These are phyloP conservation scores for Aegilops sharonensis DNA, from an alignment of 176 grass and related monocot genomes.

Conservation along the genomic window DNA sequence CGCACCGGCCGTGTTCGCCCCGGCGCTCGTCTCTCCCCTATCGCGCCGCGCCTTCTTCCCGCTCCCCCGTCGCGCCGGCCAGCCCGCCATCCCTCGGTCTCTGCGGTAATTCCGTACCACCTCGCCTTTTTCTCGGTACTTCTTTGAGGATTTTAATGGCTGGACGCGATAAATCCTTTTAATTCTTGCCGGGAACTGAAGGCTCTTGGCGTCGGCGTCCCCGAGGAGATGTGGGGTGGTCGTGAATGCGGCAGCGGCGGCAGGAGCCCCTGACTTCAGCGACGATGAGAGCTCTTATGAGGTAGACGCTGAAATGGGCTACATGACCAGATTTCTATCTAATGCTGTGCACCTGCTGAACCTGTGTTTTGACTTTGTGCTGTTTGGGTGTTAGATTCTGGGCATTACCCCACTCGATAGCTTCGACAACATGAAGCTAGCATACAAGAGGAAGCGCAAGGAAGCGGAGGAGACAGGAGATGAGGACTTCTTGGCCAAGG, in stretches of 20 bases:
- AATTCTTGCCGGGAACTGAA: conserved; percentile 27
- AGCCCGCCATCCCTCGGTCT: neutral
- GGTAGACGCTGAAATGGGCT: conserved; percentile 38
- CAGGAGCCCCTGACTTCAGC: conserved; percentile 48
- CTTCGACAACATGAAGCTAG: conserved; percentile 86
- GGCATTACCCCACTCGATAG: conserved; percentile 71
- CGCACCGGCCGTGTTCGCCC: neutral
- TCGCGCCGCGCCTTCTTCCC: conserved; percentile 20
- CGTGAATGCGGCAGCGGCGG: conserved; percentile 49
- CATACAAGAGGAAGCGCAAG: conserved; percentile 83
- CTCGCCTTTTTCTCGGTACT: neutral
- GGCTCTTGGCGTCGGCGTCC: conserved; percentile 36
- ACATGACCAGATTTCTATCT: neutral
- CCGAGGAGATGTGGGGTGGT: conserved; percentile 23
- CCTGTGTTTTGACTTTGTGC: neutral
- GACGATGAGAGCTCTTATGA: conserved; percentile 84
- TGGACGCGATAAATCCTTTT: neutral
- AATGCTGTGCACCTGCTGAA: neutral
- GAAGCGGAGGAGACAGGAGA: conserved; percentile 82
- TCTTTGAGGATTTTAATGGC: neutral
- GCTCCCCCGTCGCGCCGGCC: conserved; percentile 25
- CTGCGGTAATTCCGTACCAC: conserved; percentile 32
- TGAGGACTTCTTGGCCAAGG: conserved; percentile 64
- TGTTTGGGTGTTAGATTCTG: conserved; percentile 56
- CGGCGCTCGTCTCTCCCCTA: conserved; percentile 9